Conservation (phyloP, 371 early-diverging fungal species). For the Sporodiniella umbellata region DNA sequence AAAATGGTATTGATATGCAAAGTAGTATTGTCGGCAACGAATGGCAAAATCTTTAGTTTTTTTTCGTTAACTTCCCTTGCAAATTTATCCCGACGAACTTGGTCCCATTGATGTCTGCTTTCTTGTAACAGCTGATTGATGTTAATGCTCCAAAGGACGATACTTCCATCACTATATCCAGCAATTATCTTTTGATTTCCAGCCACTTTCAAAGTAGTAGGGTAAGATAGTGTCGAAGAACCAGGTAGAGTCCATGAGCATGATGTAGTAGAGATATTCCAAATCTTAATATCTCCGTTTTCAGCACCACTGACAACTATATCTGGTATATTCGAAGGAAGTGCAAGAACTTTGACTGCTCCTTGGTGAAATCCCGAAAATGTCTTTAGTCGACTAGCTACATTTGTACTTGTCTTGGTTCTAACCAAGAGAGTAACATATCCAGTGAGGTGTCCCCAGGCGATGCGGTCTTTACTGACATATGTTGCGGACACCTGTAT, state of each 20-base stretch:
- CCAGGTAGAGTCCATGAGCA: constrained; percentile 27
- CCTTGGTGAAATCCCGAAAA: constrained; percentile 46
- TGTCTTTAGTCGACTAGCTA: constrained; percentile 24
- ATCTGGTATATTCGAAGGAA: constrained; percentile 23
- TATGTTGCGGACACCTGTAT: constrained; percentile 23
- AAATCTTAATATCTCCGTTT: constrained; percentile 38
- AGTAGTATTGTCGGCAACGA: too few species aligned
- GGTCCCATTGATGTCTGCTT: constrained; percentile 7
- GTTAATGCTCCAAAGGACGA: constrained; percentile 37
- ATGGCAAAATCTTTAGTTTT: constrained; percentile 16
- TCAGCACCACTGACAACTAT: constrained; percentile 41
- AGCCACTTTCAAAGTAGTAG: constrained; percentile 24
- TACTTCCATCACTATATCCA: constrained; percentile 41
- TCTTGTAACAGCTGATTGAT: constrained; percentile 13
- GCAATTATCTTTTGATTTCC: constrained; percentile 28
- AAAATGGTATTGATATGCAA: too few species aligned
- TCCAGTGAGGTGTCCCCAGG: constrained; percentile 45
- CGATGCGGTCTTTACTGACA: constrained; percentile 41
- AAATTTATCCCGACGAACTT: constrained; percentile 1
- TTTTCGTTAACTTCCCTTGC: constrained; percentile 1
- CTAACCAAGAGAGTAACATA: constrained; percentile 34
- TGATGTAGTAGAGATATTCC: constrained; percentile 28
- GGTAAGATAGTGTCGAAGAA: constrained; percentile 12
- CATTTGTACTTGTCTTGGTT: constrained; percentile 16
- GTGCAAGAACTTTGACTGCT: constrained; percentile 25